Base-by-base conservation (phyloP, 371 early-diverging fungal species). In the Mucor indicus region DNA sequence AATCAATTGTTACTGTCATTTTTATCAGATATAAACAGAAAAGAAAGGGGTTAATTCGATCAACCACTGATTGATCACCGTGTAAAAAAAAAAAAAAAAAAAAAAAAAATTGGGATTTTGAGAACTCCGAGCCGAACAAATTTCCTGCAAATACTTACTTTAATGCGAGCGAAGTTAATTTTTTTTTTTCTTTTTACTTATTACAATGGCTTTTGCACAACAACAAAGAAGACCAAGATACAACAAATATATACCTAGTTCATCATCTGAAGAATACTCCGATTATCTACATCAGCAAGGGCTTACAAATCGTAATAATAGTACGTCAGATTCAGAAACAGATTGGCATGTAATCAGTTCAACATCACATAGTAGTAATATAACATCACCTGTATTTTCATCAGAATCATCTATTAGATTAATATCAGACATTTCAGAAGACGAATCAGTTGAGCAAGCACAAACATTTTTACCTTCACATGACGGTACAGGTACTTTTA, bases 301-400 rank as follows among this genome's bases (percentile, higher is more conserved):
- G n/a, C n/a, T n/a, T n/a, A 30, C 23, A n/a, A 20, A 17, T 38
- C 11, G 23, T 33, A 31, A 11, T 23, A 27, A 6, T 19, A 30
- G 32, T 16, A 39, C n/a, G 4, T 63, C 68, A 13, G 71, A 74
- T 39, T 70, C 71, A 6, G 75, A 73, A 13, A 73, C 50, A 16
- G 73, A 74, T 38, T 74, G 75, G 75, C 75, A 74, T 56, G 62
- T 74, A 42, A 65, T 74, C 13, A 70, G 55, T 39, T 55, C 67
- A 19, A 41, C 55, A n/a, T 45, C 63, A 24, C 53, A 33, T 11
- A 33, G 35, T 27, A 27, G 29, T 27, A 27, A 27, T 27, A 7
- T 44, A 2, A 57, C 64, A 30, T 47, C 61, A n/a, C 15, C 39
- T n/a, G 44, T 55, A 13, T 60, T 48, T 9, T 50, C 63, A 31